Conservation (phyloP, 176 grass and related monocot genomes). For the Echinochloa phyllopogon region DNA sequence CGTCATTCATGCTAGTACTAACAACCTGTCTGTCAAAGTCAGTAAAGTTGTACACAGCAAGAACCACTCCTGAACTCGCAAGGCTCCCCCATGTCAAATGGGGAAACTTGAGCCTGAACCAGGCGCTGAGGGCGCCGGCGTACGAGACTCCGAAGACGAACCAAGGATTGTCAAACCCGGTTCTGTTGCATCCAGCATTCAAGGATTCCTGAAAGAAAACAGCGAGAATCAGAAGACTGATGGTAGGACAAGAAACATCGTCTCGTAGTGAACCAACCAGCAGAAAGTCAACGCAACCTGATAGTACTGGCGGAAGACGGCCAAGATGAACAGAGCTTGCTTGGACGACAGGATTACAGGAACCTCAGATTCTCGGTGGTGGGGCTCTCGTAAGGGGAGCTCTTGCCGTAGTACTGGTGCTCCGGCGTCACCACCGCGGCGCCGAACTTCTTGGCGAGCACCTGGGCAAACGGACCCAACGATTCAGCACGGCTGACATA, state of each 20-base stretch:
- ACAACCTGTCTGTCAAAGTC: slow-evolving; percentile 95
- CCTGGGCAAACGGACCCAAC: slow-evolving; percentile 30
- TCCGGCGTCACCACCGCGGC: slow-evolving; percentile 84
- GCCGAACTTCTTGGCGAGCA: slow-evolving; percentile 90
- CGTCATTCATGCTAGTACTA: slow-evolving; percentile 1
- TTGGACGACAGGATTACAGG: slow-evolving; percentile 82
- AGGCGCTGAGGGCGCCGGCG: slow-evolving; percentile 86
- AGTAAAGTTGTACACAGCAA: slow-evolving; percentile 84
- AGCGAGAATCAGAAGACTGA: not conserved
- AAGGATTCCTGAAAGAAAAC: slow-evolving; percentile 54
- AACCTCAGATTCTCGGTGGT: slow-evolving; percentile 74
- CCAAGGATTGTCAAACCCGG: slow-evolving; percentile 66
- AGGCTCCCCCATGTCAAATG: slow-evolving; percentile 97
- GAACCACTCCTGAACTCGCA: slow-evolving; percentile 90
- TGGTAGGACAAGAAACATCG: not conserved
- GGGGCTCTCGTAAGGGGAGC: slow-evolving; percentile 73
- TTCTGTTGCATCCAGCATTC: slow-evolving; percentile 68
- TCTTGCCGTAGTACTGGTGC: slow-evolving; percentile 96
- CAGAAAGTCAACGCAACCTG: slow-evolving; percentile 55
- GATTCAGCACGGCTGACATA: no score
- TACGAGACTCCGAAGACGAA: slow-evolving; percentile 93
- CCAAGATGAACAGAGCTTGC: slow-evolving; percentile 93
- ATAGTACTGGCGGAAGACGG: slow-evolving; percentile 83
- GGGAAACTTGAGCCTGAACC: slow-evolving; percentile 95
- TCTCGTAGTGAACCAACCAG: not conserved